These are phyloP conservation scores for Aspergillus hancockii DNA, from an alignment of 495 filamentous ascomycete genomes.

Conservation along the genomic window DNA sequence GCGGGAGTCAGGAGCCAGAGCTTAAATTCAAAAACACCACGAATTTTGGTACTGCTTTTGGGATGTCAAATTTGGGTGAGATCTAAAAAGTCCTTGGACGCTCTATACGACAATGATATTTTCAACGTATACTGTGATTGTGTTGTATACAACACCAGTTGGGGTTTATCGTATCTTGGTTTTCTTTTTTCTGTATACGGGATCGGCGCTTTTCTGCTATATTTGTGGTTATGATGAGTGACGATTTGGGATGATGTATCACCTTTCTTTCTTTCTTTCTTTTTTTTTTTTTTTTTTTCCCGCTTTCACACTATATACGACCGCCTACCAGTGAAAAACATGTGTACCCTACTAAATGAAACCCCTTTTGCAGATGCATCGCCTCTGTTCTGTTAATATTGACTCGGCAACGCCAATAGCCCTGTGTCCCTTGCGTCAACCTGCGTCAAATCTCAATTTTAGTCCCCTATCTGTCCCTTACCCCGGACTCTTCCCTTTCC, in stretches of 20 bases:
- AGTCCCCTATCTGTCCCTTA: slow-evolving; percentile 5
- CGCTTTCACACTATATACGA: neutral
- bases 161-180: slow-evolving; percentile 1
- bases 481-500: neutral
- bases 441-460: slow-evolving; percentile 5
- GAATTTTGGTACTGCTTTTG: slow-evolving; percentile 62
- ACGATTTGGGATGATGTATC: slow-evolving; percentile 14
- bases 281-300: slow-evolving; percentile 6
- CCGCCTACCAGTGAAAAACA: slow-evolving; percentile 1
- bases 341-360: slow-evolving; percentile 17
- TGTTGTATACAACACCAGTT: slow-evolving; percentile 6
- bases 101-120: slow-evolving; percentile 1
- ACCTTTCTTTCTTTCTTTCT: slow-evolving; percentile 1
- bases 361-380: neutral
- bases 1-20: slow-evolving; percentile 53
- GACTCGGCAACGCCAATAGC: slow-evolving; percentile 7
- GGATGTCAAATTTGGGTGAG: slow-evolving; percentile 25
- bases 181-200: slow-evolving; percentile 7
- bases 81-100: slow-evolving; percentile 10
- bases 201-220: slow-evolving; percentile 8
- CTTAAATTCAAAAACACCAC: slow-evolving; percentile 59
- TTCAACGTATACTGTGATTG: neutral
- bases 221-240: slow-evolving; percentile 7
- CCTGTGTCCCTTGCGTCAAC: slow-evolving; percentile 16
- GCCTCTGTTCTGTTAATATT: neutral